Evolutionary conservation across 148 eudicot genomes (phyloP).

Genomic region (Hydrangea macrophylla): DNA sequence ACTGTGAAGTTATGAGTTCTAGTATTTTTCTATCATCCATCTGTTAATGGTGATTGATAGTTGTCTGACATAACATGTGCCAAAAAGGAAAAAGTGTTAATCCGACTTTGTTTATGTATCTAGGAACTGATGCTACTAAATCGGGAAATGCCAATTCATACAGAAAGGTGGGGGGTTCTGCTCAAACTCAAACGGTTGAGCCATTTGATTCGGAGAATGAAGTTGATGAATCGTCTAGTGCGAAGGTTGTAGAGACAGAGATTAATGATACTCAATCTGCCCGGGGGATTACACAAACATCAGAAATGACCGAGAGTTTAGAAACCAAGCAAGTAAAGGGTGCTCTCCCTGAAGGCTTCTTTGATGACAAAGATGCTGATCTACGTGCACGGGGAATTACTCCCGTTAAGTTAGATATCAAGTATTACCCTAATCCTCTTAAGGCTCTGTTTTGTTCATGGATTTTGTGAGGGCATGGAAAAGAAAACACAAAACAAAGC

Average conservation of each 20-base stretch:
- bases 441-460: not conserved
- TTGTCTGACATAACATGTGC: not conserved
- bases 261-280: constrained; percentile 27
- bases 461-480: too few species aligned
- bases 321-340: constrained; percentile 52
- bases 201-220: constrained; percentile 19
- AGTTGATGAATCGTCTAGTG: constrained; percentile 24
- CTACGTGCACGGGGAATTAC: constrained; percentile 94
- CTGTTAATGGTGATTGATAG: not conserved
- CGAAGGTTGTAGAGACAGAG: constrained; percentile 27
- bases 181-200: constrained; percentile 22
- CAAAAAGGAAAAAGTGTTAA: not conserved
- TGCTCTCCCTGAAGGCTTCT: constrained; percentile 86
- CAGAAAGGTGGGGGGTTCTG: constrained; percentile 21
- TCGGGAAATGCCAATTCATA: constrained; percentile 19
- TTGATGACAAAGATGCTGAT: constrained; percentile 92
- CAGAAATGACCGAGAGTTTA: constrained; percentile 21
- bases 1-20: not conserved
- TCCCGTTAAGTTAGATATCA: constrained; percentile 76
- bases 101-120: not conserved
- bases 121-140: constrained; percentile 26
- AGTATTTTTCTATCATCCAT: constrained; percentile 1
- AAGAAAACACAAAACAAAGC: too few species aligned
- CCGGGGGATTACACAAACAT: constrained; percentile 11
- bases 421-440: constrained; percentile 31